Evolutionary conservation across 2,329 filamentous ascomycete genomes (phyloP), one percentile per base, ranked within the genome.

Genomic region (Teratosphaeria nubilosa): DNA sequence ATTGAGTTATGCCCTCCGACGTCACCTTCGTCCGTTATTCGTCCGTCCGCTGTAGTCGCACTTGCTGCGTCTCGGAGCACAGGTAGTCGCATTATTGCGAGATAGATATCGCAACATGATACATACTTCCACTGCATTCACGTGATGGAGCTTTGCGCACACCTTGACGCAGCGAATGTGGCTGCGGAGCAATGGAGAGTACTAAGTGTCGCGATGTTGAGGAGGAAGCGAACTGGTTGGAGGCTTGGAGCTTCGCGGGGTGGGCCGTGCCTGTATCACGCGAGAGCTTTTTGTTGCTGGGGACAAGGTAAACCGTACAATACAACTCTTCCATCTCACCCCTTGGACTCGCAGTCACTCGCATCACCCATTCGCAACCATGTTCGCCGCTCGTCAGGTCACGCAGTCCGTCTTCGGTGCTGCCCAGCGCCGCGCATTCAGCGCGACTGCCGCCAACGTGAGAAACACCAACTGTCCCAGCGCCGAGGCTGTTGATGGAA

Each of bases 321-420:
- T n/a, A 48, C 32, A 48, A 13, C 54, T 27, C 25, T 24, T 24
- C 20, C 41, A 48, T 48, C 41, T 37, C 32, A 32, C 10, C 53
- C 32, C 13, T 24, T 48, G 41, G 22, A 22, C 37, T 20, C 5
- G 24, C 16, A 41, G 27, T 50, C 22, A 51, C 24, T 45, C 11
- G n/a, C 41, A 32, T 27, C n/a, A 6, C 30, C 37, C 31, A 20
- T 14, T 22, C 22, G 22, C 68, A 75, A 86, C 68, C 65, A 91
- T 95, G 90, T 92, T 92, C 76, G 83, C 86, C 66, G 76, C 78
- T 67, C 77, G 79, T 69, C 76, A 79, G 67, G 68, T 62, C 53
- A 63, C 67, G 32, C 61, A 65, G 58, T 68, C 68, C 58, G 72
- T 77, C 63, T 76, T 80, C 68, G 73, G 75, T 65, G 75, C 77